Conservation (phyloP, 345 rosid genomes). For the Lenwebbia sp. region DNA sequence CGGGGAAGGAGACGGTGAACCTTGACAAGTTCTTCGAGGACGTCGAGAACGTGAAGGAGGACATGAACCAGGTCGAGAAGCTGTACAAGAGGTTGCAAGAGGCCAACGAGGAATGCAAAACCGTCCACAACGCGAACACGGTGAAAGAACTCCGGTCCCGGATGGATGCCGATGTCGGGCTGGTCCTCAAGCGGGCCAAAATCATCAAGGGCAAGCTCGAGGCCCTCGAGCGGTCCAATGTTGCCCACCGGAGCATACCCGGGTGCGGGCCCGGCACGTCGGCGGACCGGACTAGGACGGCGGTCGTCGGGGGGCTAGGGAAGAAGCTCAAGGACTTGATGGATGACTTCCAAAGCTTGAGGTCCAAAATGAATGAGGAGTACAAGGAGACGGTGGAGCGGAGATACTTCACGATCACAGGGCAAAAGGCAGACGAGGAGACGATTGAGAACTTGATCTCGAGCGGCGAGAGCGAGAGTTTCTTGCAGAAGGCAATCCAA, state of each 20-base stretch:
- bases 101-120: constrained; percentile 66
- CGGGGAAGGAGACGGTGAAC: constrained; percentile 45
- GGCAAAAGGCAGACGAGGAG: constrained; percentile 63
- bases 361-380: constrained; percentile 42
- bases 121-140: constrained; percentile 53
- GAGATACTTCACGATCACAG: constrained; percentile 74
- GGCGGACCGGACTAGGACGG: constrained; percentile 60
- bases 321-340: constrained; percentile 67
- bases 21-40: constrained; percentile 78
- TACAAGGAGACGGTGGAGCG: constrained; percentile 76
- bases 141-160: constrained; percentile 45
- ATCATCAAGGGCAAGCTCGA: constrained; percentile 62
- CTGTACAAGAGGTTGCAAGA: constrained; percentile 58
- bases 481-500: constrained; percentile 84
- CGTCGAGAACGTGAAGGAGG: constrained; percentile 60
- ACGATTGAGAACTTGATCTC: constrained; percentile 67
- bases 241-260: constrained; percentile 40
- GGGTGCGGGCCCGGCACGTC: constrained; percentile 80
- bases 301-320: constrained; percentile 68
- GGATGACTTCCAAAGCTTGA: constrained; percentile 59
- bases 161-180: constrained; percentile 54
- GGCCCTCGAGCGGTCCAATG: constrained; percentile 59
- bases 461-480: constrained; percentile 78
- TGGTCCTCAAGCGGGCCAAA: constrained; percentile 58
- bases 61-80: constrained; percentile 47